A percentile compares a stretch with the other conserved stretches of the same genome.
Evolutionary conservation across 352 stramenopile species (phyloP).

Genomic region (Phytophthora colocasiae): DNA sequence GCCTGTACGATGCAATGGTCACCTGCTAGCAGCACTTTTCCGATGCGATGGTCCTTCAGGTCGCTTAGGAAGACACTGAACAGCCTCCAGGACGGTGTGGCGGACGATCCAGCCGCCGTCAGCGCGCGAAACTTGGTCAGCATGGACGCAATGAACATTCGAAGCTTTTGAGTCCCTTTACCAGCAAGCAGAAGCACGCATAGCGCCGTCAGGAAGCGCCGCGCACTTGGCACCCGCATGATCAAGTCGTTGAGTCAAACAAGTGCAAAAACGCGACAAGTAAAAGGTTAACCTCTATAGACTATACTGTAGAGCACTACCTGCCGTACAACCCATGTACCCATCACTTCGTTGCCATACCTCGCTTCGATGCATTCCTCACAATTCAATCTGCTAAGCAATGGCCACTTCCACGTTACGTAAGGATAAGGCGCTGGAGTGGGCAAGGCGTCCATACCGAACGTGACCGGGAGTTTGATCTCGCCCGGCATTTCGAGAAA

Average conservation of each 20-base stretch:
- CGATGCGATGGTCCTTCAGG: constrained; percentile 49
- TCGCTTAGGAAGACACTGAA: constrained; percentile 79
- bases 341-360: too few relatives aligned
- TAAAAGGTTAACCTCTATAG: too few relatives aligned
- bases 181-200: constrained; percentile 42
- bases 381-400: too few relatives aligned
- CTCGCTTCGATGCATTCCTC: too few relatives aligned
- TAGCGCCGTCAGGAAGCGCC: constrained; percentile 42
- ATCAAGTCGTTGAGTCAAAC: constrained; percentile 14
- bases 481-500: too few relatives aligned
- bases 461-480: too few relatives aligned
- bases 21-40: constrained; percentile 69
- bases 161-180: constrained; percentile 31
- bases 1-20: constrained; percentile 67
- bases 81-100: constrained; percentile 52
- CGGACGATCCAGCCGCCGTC: constrained; percentile 12
- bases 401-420: too few relatives aligned
- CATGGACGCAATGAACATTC: constrained; percentile 47
- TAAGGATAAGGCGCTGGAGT: too few relatives aligned
- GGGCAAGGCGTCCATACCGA: too few relatives aligned
- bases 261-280: too few relatives aligned
- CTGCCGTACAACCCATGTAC: too few relatives aligned
- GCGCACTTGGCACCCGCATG: constrained; percentile 46
- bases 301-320: too few relatives aligned
- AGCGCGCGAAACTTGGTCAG: constrained; percentile 33